phyloP scores from a whole-genome alignment of 495 filamentous ascomycete genomes.

The Chaetomidium leptoderma region DNA sequence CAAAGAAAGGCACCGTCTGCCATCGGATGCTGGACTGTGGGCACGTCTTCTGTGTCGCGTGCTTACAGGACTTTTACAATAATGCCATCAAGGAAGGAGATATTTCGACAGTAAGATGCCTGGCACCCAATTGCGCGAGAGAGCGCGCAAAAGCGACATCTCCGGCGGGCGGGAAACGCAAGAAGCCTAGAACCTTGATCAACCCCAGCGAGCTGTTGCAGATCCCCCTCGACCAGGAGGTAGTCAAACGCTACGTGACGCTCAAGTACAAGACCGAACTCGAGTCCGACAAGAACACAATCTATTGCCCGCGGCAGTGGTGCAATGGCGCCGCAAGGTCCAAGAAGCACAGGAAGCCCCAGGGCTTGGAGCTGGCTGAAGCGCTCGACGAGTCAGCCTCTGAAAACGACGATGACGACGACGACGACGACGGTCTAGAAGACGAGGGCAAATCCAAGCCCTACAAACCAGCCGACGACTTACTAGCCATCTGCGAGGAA shows the following conservation, averaged over 20 bases:
- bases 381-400: conserved; percentile 41
- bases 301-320: conserved; percentile 94
- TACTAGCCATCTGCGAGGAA: conserved; percentile 77
- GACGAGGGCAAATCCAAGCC: conserved; percentile 32
- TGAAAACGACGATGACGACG: conserved; percentile 41
- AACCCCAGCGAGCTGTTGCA: conserved; percentile 84
- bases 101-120: conserved; percentile 69
- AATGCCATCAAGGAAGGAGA: conserved; percentile 82
- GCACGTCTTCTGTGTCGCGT: conserved; percentile 85
- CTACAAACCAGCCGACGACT: conserved; percentile 28
- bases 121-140: conserved; percentile 70
- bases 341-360: conserved; percentile 69
- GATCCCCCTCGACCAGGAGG: conserved; percentile 69
- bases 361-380: conserved; percentile 46
- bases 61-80: conserved; percentile 85
- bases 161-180: conserved; percentile 30
- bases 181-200: conserved; percentile 58
- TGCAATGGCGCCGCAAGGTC: conserved; percentile 87
- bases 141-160: conserved; percentile 40
- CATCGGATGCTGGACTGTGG: conserved; percentile 73
- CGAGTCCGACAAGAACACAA: conserved; percentile 82
- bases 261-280: conserved; percentile 88
- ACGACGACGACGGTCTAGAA: conserved; percentile 36
- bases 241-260: conserved; percentile 77
- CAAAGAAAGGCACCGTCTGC: conserved; percentile 82